Evolutionary conservation across 2,329 filamentous ascomycete species (phyloP).

Genomic region (Leptographium galeiforme): DNA sequence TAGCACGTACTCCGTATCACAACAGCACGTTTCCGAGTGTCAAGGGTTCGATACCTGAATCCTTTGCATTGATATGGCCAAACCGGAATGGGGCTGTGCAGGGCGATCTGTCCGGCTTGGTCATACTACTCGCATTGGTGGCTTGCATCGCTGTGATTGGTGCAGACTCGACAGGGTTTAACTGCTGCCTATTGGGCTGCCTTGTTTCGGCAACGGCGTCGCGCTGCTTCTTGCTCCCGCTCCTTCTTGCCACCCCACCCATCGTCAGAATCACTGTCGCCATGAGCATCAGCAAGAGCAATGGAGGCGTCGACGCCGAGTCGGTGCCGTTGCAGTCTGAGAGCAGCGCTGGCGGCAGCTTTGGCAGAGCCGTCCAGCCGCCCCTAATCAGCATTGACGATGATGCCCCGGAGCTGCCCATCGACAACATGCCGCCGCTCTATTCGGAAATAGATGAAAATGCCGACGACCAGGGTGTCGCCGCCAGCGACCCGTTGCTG

Average conservation of each 20-base stretch:
- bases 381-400: conserved; percentile 9
- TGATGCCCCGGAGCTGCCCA: conserved; percentile 20
- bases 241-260: neutral
- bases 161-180: neutral
- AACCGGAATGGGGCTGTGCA: neutral
- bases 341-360: neutral
- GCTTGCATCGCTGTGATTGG: neutral
- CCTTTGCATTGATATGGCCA: neutral
- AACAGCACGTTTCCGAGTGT: no score
- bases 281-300: conserved; percentile 16
- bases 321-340: conserved; percentile 16
- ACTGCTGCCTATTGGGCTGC: neutral
- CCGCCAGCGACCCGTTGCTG: neutral
- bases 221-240: neutral
- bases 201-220: no score
- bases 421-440: conserved; percentile 27
- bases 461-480: conserved; percentile 10
- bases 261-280: neutral
- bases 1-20: no score
- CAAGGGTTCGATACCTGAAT: no score
- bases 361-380: neutral
- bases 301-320: conserved; percentile 12
- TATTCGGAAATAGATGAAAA: conserved; percentile 25
- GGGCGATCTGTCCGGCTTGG: neutral
- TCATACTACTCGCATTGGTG: no score